These are phyloP conservation scores for Kazachstania martiniae DNA, from an alignment of 805 yeast species.

Conservation along the genomic window DNA sequence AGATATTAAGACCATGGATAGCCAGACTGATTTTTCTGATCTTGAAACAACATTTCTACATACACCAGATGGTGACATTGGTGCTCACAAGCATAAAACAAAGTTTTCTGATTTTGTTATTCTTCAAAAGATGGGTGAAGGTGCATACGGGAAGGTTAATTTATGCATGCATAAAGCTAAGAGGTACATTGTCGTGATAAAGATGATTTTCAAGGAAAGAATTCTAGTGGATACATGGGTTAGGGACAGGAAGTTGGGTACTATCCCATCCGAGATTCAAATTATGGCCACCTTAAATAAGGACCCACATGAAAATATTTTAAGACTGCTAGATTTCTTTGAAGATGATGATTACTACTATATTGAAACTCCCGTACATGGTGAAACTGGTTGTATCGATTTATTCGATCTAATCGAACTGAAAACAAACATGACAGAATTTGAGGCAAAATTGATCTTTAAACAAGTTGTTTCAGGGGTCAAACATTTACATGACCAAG, in stretches of 20 bases:
- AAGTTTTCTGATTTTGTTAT: constrained; percentile 60
- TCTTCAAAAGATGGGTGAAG: constrained; percentile 80
- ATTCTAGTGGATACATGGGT: constrained; percentile 97
- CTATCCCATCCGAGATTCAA: constrained; percentile 93
- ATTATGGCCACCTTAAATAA: constrained; percentile 72
- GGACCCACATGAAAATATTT: constrained; percentile 79
- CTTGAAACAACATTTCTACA: constrained; percentile 9
- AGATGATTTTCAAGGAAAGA: constrained; percentile 83
- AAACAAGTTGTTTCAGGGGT: constrained; percentile 72
- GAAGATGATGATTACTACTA: constrained; percentile 87
- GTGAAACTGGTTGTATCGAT: constrained; percentile 83
- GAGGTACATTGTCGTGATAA: constrained; percentile 61
- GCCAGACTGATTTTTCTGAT: too few species aligned
- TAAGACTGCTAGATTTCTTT: constrained; percentile 79
- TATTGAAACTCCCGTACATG: constrained; percentile 85
- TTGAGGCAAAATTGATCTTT: constrained; percentile 68
- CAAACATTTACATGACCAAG: constrained; percentile 70
- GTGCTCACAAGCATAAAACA: constrained; percentile 59
- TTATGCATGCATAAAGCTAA: constrained; percentile 60
- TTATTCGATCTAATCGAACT: constrained; percentile 86
- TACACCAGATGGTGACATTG: constrained; percentile 34
- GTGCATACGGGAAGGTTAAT: constrained; percentile 93
- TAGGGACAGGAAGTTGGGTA: constrained; percentile 80
- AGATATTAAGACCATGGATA: too few species aligned
- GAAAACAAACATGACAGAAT: constrained; percentile 67